Conservation (phyloP, 164 flowering plant genomes). For the Macadamia tetraphylla region DNA sequence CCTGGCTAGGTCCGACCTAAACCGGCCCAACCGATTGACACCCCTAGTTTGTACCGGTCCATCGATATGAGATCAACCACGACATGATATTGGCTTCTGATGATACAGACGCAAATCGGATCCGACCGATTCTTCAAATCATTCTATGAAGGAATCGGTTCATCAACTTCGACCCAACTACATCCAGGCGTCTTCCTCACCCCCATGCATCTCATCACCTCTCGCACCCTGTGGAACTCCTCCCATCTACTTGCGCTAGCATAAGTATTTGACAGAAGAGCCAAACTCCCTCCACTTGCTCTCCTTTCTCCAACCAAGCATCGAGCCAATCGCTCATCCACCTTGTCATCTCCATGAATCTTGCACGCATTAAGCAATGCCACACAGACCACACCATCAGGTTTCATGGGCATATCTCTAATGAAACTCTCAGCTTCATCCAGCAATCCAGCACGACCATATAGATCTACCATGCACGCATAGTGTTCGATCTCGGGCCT, state of each 20-base stretch:
- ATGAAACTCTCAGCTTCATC: conserved; percentile 30
- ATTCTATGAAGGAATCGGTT: not conserved
- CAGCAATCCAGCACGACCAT: conserved; percentile 25
- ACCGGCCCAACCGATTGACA: too few relatives aligned
- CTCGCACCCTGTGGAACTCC: not conserved
- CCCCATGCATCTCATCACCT: conserved; percentile 1
- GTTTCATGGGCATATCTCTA: conserved; percentile 20
- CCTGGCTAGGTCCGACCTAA: too few relatives aligned
- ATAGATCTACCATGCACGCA: conserved; percentile 30
- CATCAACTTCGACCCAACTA: not conserved
- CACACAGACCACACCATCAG: conserved; percentile 24
- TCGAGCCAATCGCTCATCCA: conserved; percentile 10
- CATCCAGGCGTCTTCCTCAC: not conserved
- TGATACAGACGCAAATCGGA: too few relatives aligned
- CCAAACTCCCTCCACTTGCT: not conserved
- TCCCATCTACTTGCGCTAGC: not conserved
- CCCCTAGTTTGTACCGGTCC: too few relatives aligned
- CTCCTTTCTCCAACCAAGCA: conserved; percentile 2
- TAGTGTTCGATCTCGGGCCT: conserved; percentile 23
- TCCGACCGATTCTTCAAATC: not conserved
- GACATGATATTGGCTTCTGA: too few relatives aligned
- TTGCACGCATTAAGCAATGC: conserved; percentile 29
- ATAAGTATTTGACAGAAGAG: not conserved
- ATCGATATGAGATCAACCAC: too few relatives aligned
- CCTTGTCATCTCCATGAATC: conserved; percentile 21